Evolutionary conservation across 805 yeast genomes (phyloP).

Genomic region (Candida taoyuanica): DNA sequence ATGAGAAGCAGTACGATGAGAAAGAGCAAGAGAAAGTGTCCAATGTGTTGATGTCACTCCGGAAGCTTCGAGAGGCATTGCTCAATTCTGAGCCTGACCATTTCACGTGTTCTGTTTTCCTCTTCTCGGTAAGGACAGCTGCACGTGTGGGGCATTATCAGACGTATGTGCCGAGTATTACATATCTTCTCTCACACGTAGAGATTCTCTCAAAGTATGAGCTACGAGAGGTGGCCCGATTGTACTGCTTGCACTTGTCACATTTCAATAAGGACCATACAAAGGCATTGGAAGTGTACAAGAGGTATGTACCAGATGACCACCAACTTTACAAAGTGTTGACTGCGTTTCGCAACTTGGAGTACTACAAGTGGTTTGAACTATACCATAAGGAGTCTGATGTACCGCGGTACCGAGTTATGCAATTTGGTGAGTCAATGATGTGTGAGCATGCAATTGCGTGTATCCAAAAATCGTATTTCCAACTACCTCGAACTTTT

Average conservation of each 20-base stretch:
- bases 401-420: conserved; percentile 26
- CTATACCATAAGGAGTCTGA: conserved; percentile 21
- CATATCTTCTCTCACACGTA: conserved; percentile 27
- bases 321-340: conserved; percentile 32
- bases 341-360: conserved; percentile 28
- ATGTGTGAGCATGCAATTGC: conserved; percentile 32
- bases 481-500: conserved; percentile 24
- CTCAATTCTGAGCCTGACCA: conserved; percentile 34
- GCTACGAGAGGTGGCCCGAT: conserved; percentile 35
- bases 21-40: conserved; percentile 9
- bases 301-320: conserved; percentile 30
- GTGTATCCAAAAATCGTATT: conserved; percentile 37
- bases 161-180: conserved; percentile 52
- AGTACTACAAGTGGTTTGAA: conserved; percentile 32
- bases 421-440: conserved; percentile 38
- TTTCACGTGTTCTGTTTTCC: conserved; percentile 42
- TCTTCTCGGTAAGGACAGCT: conserved; percentile 46
- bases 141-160: conserved; percentile 47
- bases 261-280: conserved; percentile 23
- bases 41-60: conserved; percentile 33
- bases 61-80: conserved; percentile 57
- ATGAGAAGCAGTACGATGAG: neutral
- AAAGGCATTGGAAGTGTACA: conserved; percentile 16
- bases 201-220: conserved; percentile 30
- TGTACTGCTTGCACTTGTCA: conserved; percentile 40